phyloP scores from a whole-genome alignment of 2,329 filamentous ascomycete genomes.

The Drechslerella coelobrocha region DNA sequence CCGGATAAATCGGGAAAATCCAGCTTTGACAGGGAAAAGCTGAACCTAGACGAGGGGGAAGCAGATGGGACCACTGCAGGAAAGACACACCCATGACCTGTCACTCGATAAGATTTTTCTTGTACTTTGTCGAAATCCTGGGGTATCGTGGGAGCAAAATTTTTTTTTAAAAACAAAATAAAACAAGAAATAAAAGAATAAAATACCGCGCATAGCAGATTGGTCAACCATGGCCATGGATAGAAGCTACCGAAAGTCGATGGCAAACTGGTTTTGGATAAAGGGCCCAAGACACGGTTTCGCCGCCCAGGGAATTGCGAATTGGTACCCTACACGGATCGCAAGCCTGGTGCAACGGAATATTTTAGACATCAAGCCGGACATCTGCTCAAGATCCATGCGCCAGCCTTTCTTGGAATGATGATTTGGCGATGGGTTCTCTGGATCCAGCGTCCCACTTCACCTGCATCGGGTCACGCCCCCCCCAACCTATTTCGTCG shows the following conservation, averaged over 20 bases:
- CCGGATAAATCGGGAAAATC: constrained; percentile 50
- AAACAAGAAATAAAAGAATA: constrained; percentile 34
- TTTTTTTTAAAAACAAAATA: too few relatives aligned
- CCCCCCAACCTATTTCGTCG: constrained; percentile 31
- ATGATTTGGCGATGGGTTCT: constrained; percentile 30
- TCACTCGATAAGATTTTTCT: constrained; percentile 43
- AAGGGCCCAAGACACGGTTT: constrained; percentile 12
- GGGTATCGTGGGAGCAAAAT: constrained; percentile 19
- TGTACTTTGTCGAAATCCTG: constrained; percentile 19
- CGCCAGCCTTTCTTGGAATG: constrained; percentile 23
- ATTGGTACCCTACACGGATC: constrained; percentile 26
- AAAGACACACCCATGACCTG: constrained; percentile 40
- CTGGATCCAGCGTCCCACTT: constrained; percentile 30
- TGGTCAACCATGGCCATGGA: constrained; percentile 24
- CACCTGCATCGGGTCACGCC: constrained; percentile 43
- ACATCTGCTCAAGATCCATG: constrained; percentile 17
- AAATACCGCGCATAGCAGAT: constrained; percentile 26
- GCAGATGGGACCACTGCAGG: constrained; percentile 39
- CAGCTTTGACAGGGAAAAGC: constrained; percentile 44
- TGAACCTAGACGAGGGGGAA: constrained; percentile 33
- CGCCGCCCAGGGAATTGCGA: constrained; percentile 23
- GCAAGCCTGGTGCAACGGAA: constrained; percentile 28
- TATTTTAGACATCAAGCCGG: constrained; percentile 40
- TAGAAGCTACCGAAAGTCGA: constrained; percentile 11
- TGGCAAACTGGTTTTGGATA: constrained; percentile 16